A percentile compares a stretch with the other conserved stretches of the same genome.
Evolutionary conservation across 106 monocot genomes (phyloP).

Genomic region (Xerophyta viscosa): DNA sequence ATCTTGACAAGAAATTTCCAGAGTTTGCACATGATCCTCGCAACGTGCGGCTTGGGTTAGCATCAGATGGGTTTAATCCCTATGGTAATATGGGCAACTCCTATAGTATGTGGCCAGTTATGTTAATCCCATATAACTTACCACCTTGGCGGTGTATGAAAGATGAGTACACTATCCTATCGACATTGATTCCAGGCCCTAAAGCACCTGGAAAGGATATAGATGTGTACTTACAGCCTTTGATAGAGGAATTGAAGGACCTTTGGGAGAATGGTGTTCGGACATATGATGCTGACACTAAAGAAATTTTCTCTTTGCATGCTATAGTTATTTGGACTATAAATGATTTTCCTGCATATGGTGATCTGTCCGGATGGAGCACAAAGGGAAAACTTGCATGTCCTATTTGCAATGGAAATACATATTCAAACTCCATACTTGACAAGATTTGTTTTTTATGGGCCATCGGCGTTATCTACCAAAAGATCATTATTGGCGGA

Average conservation of each 20-base stretch:
- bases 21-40: background rate
- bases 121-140: slow-evolving; percentile 4
- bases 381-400: slow-evolving; percentile 12
- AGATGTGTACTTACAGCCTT: slow-evolving; percentile 8
- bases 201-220: slow-evolving; percentile 1
- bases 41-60: slow-evolving; percentile 8
- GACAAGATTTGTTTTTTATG: slow-evolving; percentile 4
- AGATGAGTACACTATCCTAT: background rate
- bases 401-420: slow-evolving; percentile 1
- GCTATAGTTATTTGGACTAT: slow-evolving; percentile 8
- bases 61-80: slow-evolving; percentile 9
- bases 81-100: background rate
- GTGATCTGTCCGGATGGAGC: slow-evolving; percentile 8
- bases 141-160: slow-evolving; percentile 10
- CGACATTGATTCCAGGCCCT: background rate
- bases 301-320: slow-evolving; percentile 10
- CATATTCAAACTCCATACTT: background rate
- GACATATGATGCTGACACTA: slow-evolving; percentile 8
- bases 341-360: slow-evolving; percentile 14
- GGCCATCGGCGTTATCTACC: slow-evolving; percentile 5
- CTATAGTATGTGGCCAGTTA: slow-evolving; percentile 5
- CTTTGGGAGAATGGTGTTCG: background rate
- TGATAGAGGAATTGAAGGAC: slow-evolving; percentile 3
- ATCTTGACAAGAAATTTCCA: background rate
- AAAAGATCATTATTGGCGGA: background rate